Evolutionary conservation across 208 protist genomes (phyloP), one percentile per base, ranked within the genome.

Genomic region (Wallacemonas collosoma): DNA sequence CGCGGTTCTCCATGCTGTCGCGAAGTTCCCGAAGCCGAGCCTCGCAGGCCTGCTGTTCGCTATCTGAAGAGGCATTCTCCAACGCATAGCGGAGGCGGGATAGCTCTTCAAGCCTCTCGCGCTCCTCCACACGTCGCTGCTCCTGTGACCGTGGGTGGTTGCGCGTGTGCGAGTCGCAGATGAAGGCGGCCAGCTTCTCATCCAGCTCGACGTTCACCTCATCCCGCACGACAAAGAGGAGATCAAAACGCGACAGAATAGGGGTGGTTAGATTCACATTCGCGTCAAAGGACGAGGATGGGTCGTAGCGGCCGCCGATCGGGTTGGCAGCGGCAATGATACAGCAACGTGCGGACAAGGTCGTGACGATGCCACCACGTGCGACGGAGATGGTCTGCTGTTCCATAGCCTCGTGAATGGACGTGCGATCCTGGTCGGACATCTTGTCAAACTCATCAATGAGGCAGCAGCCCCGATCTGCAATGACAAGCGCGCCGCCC

Each of bases 381-480:
- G 99, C 99, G 62, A 99, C 99, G 15, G 98, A 99, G 63, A 99
- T 99, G 53, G 91, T 98, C 87, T 99, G 99, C 94, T 99, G 99
- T 85, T 99, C 99, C 99, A 99, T 99, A 36, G 98, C 99, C 87
- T 99, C 99, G 81, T 99, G 99, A 67, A 99, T 99, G 17, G 92
- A 98, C 3, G 98, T 99, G 63, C 97, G 85, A 70, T 98, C 97
- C 74, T 98, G 87, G 69, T 99, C 99, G 51, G 93, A 99, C 99
- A 99, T 99, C 85, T 99, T 99, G 87, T 99, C 99, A 78, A 99
- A 99, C 89, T 99, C 99, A 82, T 99, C 99, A 76, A 99, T 99
- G 55, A 99, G 85, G 82, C 99, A 99, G 55, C 99, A 97, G 51
- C 98, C 98, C 14, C 90, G 88, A 83, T 99, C 99, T 12, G 99